Evolutionary conservation across 1,139 yeast genomes (phyloP), one percentile per base, ranked within the genome.

Genomic region (Yarrowia galli): DNA sequence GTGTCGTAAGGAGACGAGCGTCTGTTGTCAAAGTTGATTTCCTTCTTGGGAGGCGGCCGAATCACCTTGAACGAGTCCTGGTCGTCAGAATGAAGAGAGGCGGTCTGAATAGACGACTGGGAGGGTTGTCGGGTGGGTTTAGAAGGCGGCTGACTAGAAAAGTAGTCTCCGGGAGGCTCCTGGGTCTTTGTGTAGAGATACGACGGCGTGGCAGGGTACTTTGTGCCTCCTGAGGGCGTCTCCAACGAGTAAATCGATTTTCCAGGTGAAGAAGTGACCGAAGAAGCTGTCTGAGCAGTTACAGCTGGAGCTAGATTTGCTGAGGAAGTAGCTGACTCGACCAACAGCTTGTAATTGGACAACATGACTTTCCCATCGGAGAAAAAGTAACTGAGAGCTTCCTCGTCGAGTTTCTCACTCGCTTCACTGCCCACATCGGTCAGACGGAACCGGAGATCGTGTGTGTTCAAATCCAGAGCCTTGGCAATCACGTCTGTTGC

Each of bases 1-100:
- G 64, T 58, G 56, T 83, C 87, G 73, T 85, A 89, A 0, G 97
- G 96, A 0, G 96, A 88, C 66, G 87, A 87, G 56, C 97, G 80
- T 68, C 93, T 81, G 73, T 91, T 88, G 74, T 91, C 96, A 75
- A 91, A 91, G 77, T 92, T 92, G 69, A 91, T 90, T 74, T 89
- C 96, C 36, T 85, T 80, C 18, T 84, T 81, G 53, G 84, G 86
- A 12, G 56, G 46, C n/a, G 87, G 86, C 45, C 93, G 78, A 16
- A 91, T 82, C 0, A 91, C 89, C 70, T 89, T 83, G 74, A 91
- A 91, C 0, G 91, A 80, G 46, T 74, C 74, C 46, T 61, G 56
- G 56, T 61, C 66, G 60, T 49, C 56, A 2, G 40, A n/a, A n/a
- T n/a, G n/a, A n/a, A n/a, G n/a, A n/a, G n/a, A 32, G 8, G 38